Conservation (phyloP, 345 rosid genomes). For the Bretschneidera sinensis region DNA sequence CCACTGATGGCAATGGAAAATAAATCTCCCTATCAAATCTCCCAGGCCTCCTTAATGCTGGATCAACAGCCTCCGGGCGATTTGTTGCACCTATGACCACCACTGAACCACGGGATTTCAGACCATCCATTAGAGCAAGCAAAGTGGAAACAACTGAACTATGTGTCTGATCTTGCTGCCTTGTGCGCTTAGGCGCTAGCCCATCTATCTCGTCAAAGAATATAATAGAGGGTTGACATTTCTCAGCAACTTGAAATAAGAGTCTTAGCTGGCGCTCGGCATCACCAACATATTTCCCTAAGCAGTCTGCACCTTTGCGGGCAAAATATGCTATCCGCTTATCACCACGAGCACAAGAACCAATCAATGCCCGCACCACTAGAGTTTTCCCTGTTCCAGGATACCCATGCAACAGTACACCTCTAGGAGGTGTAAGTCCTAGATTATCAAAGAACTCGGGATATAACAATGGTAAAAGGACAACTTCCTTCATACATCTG, state of each 20-base stretch:
- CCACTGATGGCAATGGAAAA: conserved; percentile 84
- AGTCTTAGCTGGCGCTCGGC: conserved; percentile 98
- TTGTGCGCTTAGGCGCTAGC: conserved; percentile 80
- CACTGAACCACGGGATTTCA: conserved; percentile 95
- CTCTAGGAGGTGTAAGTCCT: conserved; percentile 95
- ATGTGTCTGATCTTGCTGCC: conserved; percentile 98
- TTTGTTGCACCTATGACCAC: conserved; percentile 99
- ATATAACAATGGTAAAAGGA: conserved; percentile 85
- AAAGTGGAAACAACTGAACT: conserved; percentile 97
- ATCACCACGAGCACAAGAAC: conserved; percentile 92
- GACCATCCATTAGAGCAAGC: conserved; percentile 91
- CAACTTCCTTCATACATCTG: conserved; percentile 94
- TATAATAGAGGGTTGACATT: conserved; percentile 91
- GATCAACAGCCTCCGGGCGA: conserved; percentile 97
- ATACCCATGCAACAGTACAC: conserved; percentile 94
- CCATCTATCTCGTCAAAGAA: conserved; percentile 99
- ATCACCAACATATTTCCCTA: conserved; percentile 99
- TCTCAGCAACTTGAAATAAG: conserved; percentile 98
- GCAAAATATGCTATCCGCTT: conserved; percentile 95
- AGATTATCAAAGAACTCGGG: conserved; percentile 90
- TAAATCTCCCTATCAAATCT: conserved; percentile 95
- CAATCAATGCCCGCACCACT: conserved; percentile 90
- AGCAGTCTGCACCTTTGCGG: conserved; percentile 97
- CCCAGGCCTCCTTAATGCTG: conserved; percentile 98
- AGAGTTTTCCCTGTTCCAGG: conserved; percentile 99